Evolutionary conservation across 2,329 filamentous ascomycete species (phyloP), one percentile per base, ranked within the genome.

Genomic region (Aspergillus sp.): DNA sequence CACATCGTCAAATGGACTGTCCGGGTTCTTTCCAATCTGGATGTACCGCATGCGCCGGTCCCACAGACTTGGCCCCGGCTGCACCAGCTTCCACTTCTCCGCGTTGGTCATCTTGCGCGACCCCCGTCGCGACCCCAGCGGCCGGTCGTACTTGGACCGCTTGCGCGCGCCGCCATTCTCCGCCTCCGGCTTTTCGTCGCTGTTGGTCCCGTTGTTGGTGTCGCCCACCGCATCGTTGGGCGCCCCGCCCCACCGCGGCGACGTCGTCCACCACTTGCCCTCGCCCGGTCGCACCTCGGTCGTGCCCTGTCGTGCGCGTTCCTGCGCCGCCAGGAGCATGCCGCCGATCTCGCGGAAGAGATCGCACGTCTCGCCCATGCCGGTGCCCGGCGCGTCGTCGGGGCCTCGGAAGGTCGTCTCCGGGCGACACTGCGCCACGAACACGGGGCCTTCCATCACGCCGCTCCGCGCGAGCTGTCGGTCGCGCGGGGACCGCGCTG

Each of bases 261-360:
- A 74, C 2, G 70, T 76, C 2, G 81, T 80, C 81, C 81, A 87
- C 83, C 84, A 87, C 61, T 82, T 77, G 3, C 79, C 80, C 58
- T 82, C 77, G 1, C 81, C 81, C 3, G 80, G 75, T 47, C 69
- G 75, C 45, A 68, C 64, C 58, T 84, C 80, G 1, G 62, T 62
- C 49, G 69, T 73, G 0, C 81, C 82, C 60, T 86, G 76, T 47
- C 83, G 74, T n/a, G 75, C 75, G 34, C 84, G 76, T 64, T 86
- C 82, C 64, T 86, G 82, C 1, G 83, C 84, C 2, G 84, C 64
- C 17, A 83, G 71, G 13, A 87, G 69, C 66, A 85, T 70, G 1
- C 76, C 79, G 4, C 81, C 82, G 3, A 84, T 67, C 60, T 87
- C 84, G 49, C 82, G 76, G 55, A 84, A 73, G 7, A 80, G 58